A percentile compares a stretch with the other conserved stretches of the same genome.
These are phyloP conservation scores for Ulota crispa DNA, from an alignment of 225 moss, liverwort and hornwort genomes.

Conservation along the genomic window DNA sequence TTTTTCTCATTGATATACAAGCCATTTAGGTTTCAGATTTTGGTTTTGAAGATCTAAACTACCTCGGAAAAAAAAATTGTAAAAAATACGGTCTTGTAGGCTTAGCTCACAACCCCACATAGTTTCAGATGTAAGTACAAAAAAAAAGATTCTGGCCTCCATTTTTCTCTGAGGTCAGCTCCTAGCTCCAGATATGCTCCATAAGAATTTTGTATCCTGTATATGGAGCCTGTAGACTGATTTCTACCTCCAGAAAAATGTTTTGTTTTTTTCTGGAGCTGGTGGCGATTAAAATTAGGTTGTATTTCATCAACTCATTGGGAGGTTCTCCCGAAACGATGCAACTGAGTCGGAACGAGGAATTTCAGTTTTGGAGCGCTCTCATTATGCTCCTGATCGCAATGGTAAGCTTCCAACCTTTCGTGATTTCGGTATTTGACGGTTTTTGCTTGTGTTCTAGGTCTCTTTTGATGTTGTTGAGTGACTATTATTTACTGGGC, in stretches of 20 bases:
- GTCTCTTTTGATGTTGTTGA: not conserved
- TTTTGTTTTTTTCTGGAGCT: slow-evolving; percentile 14
- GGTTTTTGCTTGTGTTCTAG: not conserved
- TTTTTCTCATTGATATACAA: not conserved
- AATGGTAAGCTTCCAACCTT: not conserved
- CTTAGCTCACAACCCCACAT: slow-evolving; percentile 9
- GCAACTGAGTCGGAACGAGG: slow-evolving; percentile 7
- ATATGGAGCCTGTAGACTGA: slow-evolving; percentile 41
- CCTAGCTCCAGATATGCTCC: slow-evolving; percentile 30
- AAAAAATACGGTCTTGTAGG: slow-evolving; percentile 33
- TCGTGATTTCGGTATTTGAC: not conserved
- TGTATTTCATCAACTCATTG: not conserved
- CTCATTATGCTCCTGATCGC: slow-evolving; percentile 13
- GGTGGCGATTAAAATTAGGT: not conserved
- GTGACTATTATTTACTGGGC: too few relatives aligned
- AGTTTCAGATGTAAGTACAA: slow-evolving; percentile 34
- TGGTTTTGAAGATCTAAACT: slow-evolving; percentile 5
- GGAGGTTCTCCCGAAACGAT: not conserved
- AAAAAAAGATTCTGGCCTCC: slow-evolving; percentile 21
- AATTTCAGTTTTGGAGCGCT: slow-evolving; percentile 3
- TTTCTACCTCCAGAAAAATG: slow-evolving; percentile 20
- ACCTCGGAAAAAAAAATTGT: slow-evolving; percentile 31
- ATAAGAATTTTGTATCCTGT: slow-evolving; percentile 33
- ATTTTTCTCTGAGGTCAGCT: slow-evolving; percentile 26
- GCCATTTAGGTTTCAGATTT: slow-evolving; percentile 7